Conservation (phyloP, 805 yeast genomes). For the Monosporozyma yasuniensis region DNA sequence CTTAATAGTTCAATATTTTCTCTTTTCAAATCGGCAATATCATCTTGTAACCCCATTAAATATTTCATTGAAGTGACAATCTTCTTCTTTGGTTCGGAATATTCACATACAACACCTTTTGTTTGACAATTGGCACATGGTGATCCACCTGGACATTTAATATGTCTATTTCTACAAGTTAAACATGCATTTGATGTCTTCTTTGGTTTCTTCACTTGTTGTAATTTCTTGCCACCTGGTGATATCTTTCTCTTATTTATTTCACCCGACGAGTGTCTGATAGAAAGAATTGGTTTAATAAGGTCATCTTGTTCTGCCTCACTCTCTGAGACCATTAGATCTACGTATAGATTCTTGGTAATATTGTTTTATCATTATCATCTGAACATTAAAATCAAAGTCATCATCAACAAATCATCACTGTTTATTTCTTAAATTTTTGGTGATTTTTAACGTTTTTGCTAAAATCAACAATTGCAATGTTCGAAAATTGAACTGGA, state of each 20-base stretch:
- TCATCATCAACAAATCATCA: no score
- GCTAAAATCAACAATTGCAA: no score
- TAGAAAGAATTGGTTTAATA: not conserved
- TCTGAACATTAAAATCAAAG: no score
- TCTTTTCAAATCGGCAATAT: slow-evolving; percentile 52
- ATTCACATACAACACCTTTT: slow-evolving; percentile 55
- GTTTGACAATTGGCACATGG: slow-evolving; percentile 58
- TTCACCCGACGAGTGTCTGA: not conserved
- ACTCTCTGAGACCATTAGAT: not conserved
- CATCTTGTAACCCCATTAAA: slow-evolving; percentile 57
- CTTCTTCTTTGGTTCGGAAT: slow-evolving; percentile 62
- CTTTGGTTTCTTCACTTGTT: not conserved
- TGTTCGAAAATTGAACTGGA: not conserved
- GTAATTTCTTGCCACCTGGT: not conserved
- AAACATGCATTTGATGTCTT: slow-evolving; percentile 38
- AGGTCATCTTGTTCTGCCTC: not conserved
- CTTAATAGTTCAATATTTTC: slow-evolving; percentile 54
- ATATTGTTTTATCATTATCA: no score
- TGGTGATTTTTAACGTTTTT: no score
- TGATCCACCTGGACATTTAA: slow-evolving; percentile 69
- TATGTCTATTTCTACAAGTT: slow-evolving; percentile 62
- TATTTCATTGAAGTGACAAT: slow-evolving; percentile 67
- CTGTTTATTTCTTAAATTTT: no score
- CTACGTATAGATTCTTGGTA: not conserved
- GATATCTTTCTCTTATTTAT: not conserved